Percentiles rank a stretch among this genome's conserved stretches.
These are phyloP conservation scores for Boletus mariae DNA, from an alignment of 1,284 basidiomycete species.

Conservation along the genomic window DNA sequence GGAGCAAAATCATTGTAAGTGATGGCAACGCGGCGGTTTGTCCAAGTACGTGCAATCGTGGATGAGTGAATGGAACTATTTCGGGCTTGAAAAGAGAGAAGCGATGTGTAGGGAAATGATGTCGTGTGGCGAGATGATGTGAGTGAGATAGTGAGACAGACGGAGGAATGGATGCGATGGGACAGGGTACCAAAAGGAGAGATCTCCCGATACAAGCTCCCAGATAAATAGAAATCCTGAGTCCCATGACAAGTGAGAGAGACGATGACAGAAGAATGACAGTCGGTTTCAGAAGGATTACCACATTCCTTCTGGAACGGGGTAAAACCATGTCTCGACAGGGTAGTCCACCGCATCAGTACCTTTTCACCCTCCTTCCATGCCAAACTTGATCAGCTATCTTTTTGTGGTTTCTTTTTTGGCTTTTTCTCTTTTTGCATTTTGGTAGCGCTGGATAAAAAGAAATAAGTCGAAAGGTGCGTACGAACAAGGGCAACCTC, in stretches of 20 bases:
- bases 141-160: slow-evolving; percentile 26
- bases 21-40: slow-evolving; percentile 15
- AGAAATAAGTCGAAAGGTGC: slow-evolving; percentile 5
- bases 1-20: slow-evolving; percentile 13
- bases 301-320: slow-evolving; percentile 20
- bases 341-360: slow-evolving; percentile 18
- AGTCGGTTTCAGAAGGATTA: slow-evolving; percentile 14
- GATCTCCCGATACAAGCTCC: slow-evolving; percentile 28
- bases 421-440: slow-evolving; percentile 3
- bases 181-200: slow-evolving; percentile 24
- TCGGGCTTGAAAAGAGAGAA: slow-evolving; percentile 18
- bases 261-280: slow-evolving; percentile 14
- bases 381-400: slow-evolving; percentile 2
- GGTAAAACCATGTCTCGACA: slow-evolving; percentile 21
- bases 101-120: slow-evolving; percentile 28
- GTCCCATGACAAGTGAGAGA: slow-evolving; percentile 29
- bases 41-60: slow-evolving; percentile 19
- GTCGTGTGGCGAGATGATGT: slow-evolving; percentile 28
- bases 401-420: slow-evolving; percentile 2
- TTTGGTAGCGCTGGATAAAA: slow-evolving; percentile 9
- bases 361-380: slow-evolving; percentile 9
- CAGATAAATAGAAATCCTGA: slow-evolving; percentile 35
- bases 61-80: slow-evolving; percentile 11
- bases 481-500: slow-evolving; percentile 29
- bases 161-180: slow-evolving; percentile 23